Evolutionary conservation across 179 eudicot species (phyloP).

Genomic region (Spergularia azorica): DNA sequence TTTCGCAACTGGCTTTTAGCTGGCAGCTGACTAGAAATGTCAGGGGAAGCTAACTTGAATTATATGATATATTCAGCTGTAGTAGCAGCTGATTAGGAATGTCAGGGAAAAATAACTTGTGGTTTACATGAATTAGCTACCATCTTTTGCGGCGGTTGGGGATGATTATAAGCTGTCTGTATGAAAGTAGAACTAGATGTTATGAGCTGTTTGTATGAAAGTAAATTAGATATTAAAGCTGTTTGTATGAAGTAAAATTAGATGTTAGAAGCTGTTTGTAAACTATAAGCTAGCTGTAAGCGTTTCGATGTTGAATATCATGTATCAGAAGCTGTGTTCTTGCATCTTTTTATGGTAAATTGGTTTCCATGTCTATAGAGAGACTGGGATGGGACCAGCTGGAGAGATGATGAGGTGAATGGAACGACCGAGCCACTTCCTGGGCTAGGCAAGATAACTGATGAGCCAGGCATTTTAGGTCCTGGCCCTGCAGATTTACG

Average conservation of each 20-base stretch:
- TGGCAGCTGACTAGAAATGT: not conserved
- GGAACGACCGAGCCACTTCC: constrained; percentile 44
- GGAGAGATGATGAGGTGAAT: constrained; percentile 74
- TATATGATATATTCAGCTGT: not conserved
- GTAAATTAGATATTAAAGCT: too few relatives aligned
- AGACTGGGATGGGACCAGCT: constrained; percentile 59
- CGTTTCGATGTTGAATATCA: not conserved
- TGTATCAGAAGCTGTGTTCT: not conserved
- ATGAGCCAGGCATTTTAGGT: constrained; percentile 89
- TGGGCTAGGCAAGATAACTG: constrained; percentile 65
- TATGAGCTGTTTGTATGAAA: too few relatives aligned
- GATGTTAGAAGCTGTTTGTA: not conserved
- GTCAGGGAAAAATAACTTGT: not conserved
- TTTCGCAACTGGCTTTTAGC: constrained; percentile 3
- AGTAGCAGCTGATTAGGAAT: not conserved
- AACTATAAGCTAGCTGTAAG: not conserved
- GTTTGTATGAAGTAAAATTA: too few relatives aligned
- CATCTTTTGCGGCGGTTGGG: not conserved
- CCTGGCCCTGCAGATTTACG: too few relatives aligned
- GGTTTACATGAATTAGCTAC: constrained; percentile 3
- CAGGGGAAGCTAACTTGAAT: constrained; percentile 1
- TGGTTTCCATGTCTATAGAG: constrained; percentile 39
- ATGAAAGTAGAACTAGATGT: not conserved
- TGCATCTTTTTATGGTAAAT: constrained; percentile 8
- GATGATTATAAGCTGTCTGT: not conserved